Percentiles rank a stretch among this genome's conserved stretches.
These are phyloP conservation scores for Senecio squalidus DNA, from an alignment of 140 eudicot genomes.

Conservation along the genomic window DNA sequence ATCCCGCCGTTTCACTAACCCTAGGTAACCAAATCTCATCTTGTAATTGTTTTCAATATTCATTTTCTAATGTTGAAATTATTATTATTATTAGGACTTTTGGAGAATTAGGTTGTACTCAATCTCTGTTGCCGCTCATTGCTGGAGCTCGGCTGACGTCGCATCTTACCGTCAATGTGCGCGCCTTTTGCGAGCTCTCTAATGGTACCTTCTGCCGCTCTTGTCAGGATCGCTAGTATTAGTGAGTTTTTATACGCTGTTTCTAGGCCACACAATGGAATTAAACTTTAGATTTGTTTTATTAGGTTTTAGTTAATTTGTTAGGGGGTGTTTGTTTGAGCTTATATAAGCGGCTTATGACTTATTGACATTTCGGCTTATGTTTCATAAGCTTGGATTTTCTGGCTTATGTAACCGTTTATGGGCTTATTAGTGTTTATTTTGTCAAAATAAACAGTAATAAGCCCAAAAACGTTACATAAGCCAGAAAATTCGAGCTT, in stretches of 20 bases:
- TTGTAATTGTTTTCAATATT: neutral
- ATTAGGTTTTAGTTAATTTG: too few species aligned
- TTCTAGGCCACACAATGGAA: too few species aligned
- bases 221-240: slow-evolving; percentile 99
- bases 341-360: too few species aligned
- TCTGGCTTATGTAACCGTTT: too few species aligned
- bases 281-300: too few species aligned
- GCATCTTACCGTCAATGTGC: slow-evolving; percentile 50
- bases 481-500: too few species aligned
- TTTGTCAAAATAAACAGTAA: too few species aligned
- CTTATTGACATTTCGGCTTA: too few species aligned
- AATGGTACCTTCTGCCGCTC: slow-evolving; percentile 98
- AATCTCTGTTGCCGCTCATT: slow-evolving; percentile 66
- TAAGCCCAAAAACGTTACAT: too few species aligned
- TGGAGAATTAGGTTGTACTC: slow-evolving; percentile 71
- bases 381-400: too few species aligned
- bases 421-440: too few species aligned
- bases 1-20: slow-evolving; percentile 61
- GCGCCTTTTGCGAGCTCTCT: slow-evolving; percentile 85
- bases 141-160: slow-evolving; percentile 59
- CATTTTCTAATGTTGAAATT: neutral
- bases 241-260: slow-evolving; percentile 59
- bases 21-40: slow-evolving; percentile 37
- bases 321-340: too few species aligned
- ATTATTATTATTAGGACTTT: slow-evolving; percentile 40